Evolutionary conservation across 257 asterid genomes (phyloP), one percentile per base, ranked within the genome.

Genomic region (Rauvolfia tetraphylla): DNA sequence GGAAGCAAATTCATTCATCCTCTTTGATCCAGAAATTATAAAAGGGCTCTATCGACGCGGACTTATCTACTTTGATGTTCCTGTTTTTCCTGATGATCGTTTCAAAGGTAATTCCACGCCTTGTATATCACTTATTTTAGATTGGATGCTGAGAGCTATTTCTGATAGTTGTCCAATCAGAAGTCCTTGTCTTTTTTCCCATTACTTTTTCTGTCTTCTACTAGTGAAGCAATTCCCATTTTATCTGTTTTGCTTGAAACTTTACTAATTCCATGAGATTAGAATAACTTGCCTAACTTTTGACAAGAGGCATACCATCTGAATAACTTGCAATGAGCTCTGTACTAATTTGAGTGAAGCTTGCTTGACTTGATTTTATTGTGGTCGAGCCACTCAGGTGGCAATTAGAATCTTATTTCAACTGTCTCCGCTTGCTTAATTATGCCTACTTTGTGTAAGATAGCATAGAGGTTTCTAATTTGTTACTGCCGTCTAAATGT

Each of bases 61-160:
- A 61, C 93, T 95, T 74, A 88, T 95, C 67, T 95, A 93, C 87
- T 91, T 91, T 87, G 99, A 95, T 80, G 93, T 91, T 76, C 97
- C 98, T 80, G 98, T 95, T 70, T 95, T 91, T 85, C 86, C 97
- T 13, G 99, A 91, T 85, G 99, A 95, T 79, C 99, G 96, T 75
- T 93, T 95, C 81, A 93, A 95, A 88, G 99, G 99, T 95, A 88
- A 65, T 75, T 48, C 57, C 58, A 17, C 67, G 61, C 17, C 38
- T 20, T 42, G 27, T 68, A 44, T 49, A 63, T 53, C 46, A 20
- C 49, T 67, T n/a, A 18, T 67, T 67, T 51, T 67, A 10, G 46
- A 20, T 67, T 67, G 72, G 51, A 20, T 22, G 33, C 13, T 38
- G 18, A 67, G 31, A 8, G 31, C 17, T 34, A 10, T 66, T 66